These are phyloP conservation scores for Nitzschia sp. DNA, from an alignment of 108 stramenopile species.

Conservation along the genomic window DNA sequence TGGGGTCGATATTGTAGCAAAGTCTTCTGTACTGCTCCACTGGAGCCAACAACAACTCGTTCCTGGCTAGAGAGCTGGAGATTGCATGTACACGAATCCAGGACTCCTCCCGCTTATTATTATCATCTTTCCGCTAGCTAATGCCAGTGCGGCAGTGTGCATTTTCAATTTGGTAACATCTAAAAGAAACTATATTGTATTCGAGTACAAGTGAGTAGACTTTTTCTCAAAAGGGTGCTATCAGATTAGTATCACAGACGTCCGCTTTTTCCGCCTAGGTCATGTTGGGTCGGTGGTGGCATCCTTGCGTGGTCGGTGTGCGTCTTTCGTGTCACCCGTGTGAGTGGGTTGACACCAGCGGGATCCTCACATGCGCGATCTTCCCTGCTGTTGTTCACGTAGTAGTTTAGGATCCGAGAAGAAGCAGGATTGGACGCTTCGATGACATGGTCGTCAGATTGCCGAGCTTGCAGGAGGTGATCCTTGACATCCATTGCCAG, in stretches of 20 bases:
- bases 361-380: constrained; percentile 15
- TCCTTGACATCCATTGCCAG: constrained; percentile 89
- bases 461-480: constrained; percentile 66
- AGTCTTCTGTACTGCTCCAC: too few relatives aligned
- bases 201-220: too few relatives aligned
- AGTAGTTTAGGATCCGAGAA: constrained; percentile 84
- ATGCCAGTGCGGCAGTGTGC: too few relatives aligned
- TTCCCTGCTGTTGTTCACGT: constrained; percentile 61
- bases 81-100: too few relatives aligned
- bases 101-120: too few relatives aligned
- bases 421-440: constrained; percentile 75
- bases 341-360: constrained; percentile 35
- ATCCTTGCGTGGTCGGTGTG: constrained; percentile 43
- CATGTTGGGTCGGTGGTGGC: constrained; percentile 25
- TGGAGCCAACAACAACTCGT: too few relatives aligned
- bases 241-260: constrained; percentile 14
- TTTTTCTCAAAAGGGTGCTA: too few relatives aligned
- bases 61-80: too few relatives aligned
- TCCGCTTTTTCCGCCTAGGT: constrained; percentile 32
- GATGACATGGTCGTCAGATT: constrained; percentile 46
- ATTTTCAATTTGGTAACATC: too few relatives aligned
- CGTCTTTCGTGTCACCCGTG: constrained; percentile 65
- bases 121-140: too few relatives aligned
- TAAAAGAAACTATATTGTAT: too few relatives aligned
- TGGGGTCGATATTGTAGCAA: too few relatives aligned